These are phyloP conservation scores for Pythium monospermum DNA, from an alignment of 352 stramenopile species.

Conservation along the genomic window DNA sequence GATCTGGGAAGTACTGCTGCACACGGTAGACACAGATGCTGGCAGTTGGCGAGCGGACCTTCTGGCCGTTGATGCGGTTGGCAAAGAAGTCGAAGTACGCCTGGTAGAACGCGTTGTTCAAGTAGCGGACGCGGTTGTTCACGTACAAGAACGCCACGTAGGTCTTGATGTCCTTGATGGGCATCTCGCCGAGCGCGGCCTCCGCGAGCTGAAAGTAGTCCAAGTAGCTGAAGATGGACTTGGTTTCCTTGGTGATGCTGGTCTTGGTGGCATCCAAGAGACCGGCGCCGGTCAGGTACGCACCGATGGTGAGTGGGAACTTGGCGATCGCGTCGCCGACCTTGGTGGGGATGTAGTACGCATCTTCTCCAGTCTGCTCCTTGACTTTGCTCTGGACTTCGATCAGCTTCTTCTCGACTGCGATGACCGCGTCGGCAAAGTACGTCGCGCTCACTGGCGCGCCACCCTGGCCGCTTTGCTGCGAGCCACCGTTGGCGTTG, in stretches of 20 bases:
- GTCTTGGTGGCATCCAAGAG: conserved; percentile 32
- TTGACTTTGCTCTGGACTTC: conserved; percentile 39
- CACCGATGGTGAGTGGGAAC: conserved; percentile 51
- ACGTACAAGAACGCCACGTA: conserved; percentile 46
- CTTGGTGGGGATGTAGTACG: conserved; percentile 76
- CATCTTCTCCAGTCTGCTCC: conserved; percentile 58
- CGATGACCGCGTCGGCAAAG: conserved; percentile 45
- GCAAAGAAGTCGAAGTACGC: conserved; percentile 89
- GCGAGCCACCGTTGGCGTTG: conserved; percentile 11
- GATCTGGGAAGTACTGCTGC: conserved; percentile 39
- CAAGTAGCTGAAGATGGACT: no score
- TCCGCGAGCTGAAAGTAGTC: conserved; percentile 48
- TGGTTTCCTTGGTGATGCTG: conserved; percentile 31
- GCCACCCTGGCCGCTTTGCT: conserved; percentile 14
- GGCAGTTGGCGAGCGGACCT: conserved; percentile 83
- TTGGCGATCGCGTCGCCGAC: conserved; percentile 46
- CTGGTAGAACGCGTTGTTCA: conserved; percentile 66
- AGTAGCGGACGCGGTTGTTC: conserved; percentile 25
- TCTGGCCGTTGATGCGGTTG: conserved; percentile 68
- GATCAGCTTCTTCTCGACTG: conserved; percentile 63
- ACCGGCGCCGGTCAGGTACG: conserved; percentile 37
- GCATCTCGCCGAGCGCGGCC: conserved; percentile 22
- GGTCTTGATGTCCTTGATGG: conserved; percentile 38
- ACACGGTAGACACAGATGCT: conserved; percentile 81
- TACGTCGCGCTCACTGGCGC: conserved; percentile 5